Conservation (phyloP, 2,329 filamentous ascomycete species). For the Aspergillus quadricinctus region DNA sequence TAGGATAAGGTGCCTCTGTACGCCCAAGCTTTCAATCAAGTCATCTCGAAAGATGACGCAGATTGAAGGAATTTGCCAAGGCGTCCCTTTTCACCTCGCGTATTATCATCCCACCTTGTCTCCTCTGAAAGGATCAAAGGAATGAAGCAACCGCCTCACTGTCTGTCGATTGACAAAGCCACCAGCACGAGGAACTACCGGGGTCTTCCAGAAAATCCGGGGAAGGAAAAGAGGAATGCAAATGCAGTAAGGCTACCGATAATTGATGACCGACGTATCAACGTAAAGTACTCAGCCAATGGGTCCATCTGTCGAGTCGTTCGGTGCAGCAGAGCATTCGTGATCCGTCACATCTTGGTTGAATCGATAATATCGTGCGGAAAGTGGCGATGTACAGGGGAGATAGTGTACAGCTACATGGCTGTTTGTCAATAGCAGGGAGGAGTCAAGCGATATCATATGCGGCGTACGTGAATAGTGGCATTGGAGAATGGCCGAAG, state of each 20-base stretch:
- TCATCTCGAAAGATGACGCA: neutral
- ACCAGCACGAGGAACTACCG: neutral
- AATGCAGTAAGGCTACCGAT: neutral
- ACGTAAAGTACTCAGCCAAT: neutral
- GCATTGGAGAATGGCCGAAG: neutral
- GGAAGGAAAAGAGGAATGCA: conserved; percentile 1
- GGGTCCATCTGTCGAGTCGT: neutral
- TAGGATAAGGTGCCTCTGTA: neutral
- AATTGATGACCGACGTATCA: neutral
- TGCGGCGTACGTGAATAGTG: neutral
- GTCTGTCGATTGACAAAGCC: neutral
- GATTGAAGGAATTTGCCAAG: neutral
- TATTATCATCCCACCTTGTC: neutral
- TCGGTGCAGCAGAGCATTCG: neutral
- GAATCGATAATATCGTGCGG: neutral
- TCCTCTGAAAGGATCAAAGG: neutral
- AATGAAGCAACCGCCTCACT: neutral
- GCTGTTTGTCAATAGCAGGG: neutral
- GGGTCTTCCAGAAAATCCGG: neutral
- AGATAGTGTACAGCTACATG: neutral
- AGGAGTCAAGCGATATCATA: neutral
- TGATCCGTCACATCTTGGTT: neutral
- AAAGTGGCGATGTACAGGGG: neutral
- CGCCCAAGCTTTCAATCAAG: neutral
- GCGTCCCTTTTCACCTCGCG: neutral